Base-by-base conservation (phyloP, 2,329 filamentous ascomycete species). In the Verticillium klebahnii region DNA sequence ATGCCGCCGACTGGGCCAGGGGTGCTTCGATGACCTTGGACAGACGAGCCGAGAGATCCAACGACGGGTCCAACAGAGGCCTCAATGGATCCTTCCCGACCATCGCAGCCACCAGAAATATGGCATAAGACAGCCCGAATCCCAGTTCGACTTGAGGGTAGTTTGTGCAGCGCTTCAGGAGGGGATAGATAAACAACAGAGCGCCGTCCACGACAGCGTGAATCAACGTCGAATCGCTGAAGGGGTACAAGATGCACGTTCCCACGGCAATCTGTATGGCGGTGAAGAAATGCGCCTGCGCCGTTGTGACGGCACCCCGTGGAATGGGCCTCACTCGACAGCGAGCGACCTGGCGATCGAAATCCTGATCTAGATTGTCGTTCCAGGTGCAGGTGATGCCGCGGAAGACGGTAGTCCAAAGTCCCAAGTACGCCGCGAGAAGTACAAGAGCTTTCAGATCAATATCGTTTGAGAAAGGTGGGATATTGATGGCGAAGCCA, bases 151-250 rank as follows among this genome's bases (percentile, higher is more conserved):
- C 14, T 66, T 76, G 74, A 3, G 72, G 64, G 25, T 72, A 68
- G 61, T 74, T 66, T n/a, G 72, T 76, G 63, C 74, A 72, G 2
- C 73, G 67, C 66, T 77, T 77, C 2, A 72, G 70, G 62, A 66
- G 70, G 1, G 74, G 74, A 65, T 77, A 76, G 63, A 73, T 23
- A n/a, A 45, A 45, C 39, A 45, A 45, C 6, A 45, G 72, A 3
- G 61, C 59, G 9, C 68, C 71, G 2, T 64, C 69, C 31, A 71
- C 52, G 54, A 72, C 69, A 50, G 66, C 72, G 1, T 70, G 68
- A 15, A 74, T 56, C n/a, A 70, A 59, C 0, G 66, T 67, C 58
- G 67, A 69, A 31, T 63, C 67, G 2, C 67, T 66, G 60, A 71
- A 65, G 15, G 69, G 60, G 7, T 68, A 63, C 25, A 72, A 57